Base-by-base conservation (phyloP, 768 basidiomycete species). In the Vararia minispora region DNA sequence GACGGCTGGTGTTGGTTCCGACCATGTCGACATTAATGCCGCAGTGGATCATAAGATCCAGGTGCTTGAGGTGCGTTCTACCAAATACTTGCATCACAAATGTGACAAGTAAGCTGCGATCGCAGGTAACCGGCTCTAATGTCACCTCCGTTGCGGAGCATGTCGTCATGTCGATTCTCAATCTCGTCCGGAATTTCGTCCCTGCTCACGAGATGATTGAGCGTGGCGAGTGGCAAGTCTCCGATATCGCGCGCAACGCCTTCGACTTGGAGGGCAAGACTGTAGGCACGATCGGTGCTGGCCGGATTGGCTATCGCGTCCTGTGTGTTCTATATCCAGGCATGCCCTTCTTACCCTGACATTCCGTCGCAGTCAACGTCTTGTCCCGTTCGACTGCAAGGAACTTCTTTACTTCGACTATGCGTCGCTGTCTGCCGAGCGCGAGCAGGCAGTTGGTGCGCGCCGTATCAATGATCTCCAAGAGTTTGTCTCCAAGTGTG, bases 1-100 rank as follows among this genome's bases (percentile, higher is more conserved):
- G 47, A 90, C 86, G 13, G 86, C 85, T 44, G 85, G 84, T 57
- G 85, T 88, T 24, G 83, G 84, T 6, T 83, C 79, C 9, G 87
- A 87, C 61, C 83, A 82, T 62, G 76, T 87, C 39, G 85, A 89
- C 54, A 69, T 89, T 41, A 78, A 88, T 54, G 79, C 83, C 18
- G 80, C 84, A 13, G 84, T 84, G 50, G 72, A 84, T 53, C 63
- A 71, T 45, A 68, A 69, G 41, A 74, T 88, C 45, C 79, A 84
- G 53, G 86, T 88, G 16, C 65, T 84, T 40, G 86, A 90, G 58
- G 69, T 65, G 28, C 16, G 36, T 28, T 37, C 26, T 2, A 17
- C 34, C 17, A n/a, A n/a, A n/a, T n/a, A n/a, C n/a, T n/a, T n/a
- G n/a, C 16, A 6, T 28, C 12, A 6, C 27, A 9, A n/a, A 6